Percentiles rank a stretch among this genome's conserved stretches.
Evolutionary conservation across 2,329 filamentous ascomycete genomes (phyloP).

Genomic region (Knoxdaviesia proteae): DNA sequence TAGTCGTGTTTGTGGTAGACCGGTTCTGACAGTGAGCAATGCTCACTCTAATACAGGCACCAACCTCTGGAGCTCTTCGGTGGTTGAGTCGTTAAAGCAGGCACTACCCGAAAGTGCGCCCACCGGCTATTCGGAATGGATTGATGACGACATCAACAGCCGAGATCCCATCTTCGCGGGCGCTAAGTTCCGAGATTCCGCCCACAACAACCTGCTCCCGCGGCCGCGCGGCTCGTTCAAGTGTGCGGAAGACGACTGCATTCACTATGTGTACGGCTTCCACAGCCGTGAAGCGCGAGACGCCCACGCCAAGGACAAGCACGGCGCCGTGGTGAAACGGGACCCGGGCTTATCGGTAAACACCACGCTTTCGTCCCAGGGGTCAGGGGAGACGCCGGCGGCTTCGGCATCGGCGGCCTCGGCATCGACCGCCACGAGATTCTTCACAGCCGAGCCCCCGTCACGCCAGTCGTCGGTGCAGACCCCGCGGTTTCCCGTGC

Average conservation of each 20-base stretch:
- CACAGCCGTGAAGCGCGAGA: conserved; percentile 27
- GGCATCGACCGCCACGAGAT: conserved; percentile 7
- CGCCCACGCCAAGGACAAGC: conserved; percentile 26
- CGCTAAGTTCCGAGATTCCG: conserved; percentile 10
- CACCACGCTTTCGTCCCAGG: conserved; percentile 9
- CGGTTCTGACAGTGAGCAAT: too few relatives aligned
- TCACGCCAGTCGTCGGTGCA: too few relatives aligned
- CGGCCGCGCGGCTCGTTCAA: conserved; percentile 19
- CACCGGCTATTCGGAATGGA: conserved; percentile 26
- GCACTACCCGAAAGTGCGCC: conserved; percentile 12
- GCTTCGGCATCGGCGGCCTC: too few relatives aligned
- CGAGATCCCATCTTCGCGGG: conserved; percentile 25
- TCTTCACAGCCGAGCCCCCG: too few relatives aligned
- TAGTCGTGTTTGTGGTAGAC: too few relatives aligned
- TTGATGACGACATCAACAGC: conserved; percentile 27
- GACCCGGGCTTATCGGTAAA: conserved; percentile 22
- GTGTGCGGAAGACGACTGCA: conserved; percentile 32
- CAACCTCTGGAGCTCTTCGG: too few relatives aligned
- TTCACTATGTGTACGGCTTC: conserved; percentile 39
- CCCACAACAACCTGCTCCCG: conserved; percentile 8
- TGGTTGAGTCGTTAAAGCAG: too few relatives aligned
- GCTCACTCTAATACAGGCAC: too few relatives aligned
- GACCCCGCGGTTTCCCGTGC: conserved; percentile 12
- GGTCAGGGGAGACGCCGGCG: too few relatives aligned
- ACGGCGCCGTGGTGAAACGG: conserved; percentile 15